Conservation (phyloP, 345 rosid genomes). For the Corchorus olitorius region DNA sequence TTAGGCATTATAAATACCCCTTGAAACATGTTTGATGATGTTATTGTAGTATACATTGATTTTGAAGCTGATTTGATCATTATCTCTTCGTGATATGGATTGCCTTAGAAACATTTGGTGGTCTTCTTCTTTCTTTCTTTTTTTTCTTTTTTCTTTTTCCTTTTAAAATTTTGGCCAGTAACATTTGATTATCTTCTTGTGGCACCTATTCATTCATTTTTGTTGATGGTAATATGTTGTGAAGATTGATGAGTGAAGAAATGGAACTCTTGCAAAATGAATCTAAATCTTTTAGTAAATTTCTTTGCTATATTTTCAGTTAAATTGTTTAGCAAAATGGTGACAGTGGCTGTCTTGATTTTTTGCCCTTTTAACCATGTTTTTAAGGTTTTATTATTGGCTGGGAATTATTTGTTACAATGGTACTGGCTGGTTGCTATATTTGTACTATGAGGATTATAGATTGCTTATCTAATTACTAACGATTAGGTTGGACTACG, state of each 20-base stretch:
- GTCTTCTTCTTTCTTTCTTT: too few species aligned
- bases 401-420: background rate
- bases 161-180: too few species aligned
- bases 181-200: background rate
- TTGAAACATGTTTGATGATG: slow-evolving; percentile 1
- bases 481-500: slow-evolving; percentile 4
- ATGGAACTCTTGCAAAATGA: slow-evolving; percentile 3
- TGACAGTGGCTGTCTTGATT: background rate
- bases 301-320: background rate
- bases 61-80: background rate
- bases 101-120: background rate
- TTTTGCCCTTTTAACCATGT: background rate
- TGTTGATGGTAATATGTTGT: background rate
- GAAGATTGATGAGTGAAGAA: background rate
- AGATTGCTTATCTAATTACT: background rate
- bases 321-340: background rate
- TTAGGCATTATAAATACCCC: background rate
- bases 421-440: background rate
- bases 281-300: background rate
- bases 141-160: too few species aligned
- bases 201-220: background rate
- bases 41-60: background rate
- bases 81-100: background rate
- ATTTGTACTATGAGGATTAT: background rate
- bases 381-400: background rate